Evolutionary conservation across 1,284 basidiomycete species (phyloP), one percentile per base, ranked within the genome.

Genomic region (Waitea zeae): DNA sequence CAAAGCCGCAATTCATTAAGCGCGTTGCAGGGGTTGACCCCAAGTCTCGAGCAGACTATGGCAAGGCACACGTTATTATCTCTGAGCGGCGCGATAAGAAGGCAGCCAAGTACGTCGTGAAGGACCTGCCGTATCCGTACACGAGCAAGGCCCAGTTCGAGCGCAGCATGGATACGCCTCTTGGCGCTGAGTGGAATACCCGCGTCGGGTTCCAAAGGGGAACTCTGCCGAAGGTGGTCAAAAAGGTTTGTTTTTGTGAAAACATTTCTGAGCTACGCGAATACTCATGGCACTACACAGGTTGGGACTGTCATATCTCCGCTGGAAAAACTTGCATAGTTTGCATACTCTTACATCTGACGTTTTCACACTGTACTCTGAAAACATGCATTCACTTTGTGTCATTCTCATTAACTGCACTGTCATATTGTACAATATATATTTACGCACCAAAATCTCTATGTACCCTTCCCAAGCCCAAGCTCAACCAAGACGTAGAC

Each of bases 181-280:
- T 96, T 19, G 93, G 93, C 4, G 64, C 64, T 33, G 93, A 97
- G 56, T 97, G 90, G 89, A 95, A 93, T 45, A 92, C 89, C 2
- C 62, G 86, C 18, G 67, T 81, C n/a, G 80, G 70, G 7, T 84
- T 88, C 64, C 86, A 92, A 59, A 64, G 75, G 37, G 74, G 71
- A 37, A 92, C 87, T 17, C 49, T 90, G 42, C 89, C 89, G 1
- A 69, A 69, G 42, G 77, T 93, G 4, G 70, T 82, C 40, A 88
- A 83, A 57, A 92, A 90, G 74, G 80, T 79, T 41, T 37, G 64
- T 33, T 9, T 36, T 31, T 24, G 37, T 42, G 15, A 22, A 30
- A 20, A 31, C 20, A 31, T 17, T 28, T 39, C 39, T 12, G 41
- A 24, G 38, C 36, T 35, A 14, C 32, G 41, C 36, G 20, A 36